phyloP scores from a whole-genome alignment of 2,329 filamentous ascomycete species.

The Ascochyta pisi region DNA sequence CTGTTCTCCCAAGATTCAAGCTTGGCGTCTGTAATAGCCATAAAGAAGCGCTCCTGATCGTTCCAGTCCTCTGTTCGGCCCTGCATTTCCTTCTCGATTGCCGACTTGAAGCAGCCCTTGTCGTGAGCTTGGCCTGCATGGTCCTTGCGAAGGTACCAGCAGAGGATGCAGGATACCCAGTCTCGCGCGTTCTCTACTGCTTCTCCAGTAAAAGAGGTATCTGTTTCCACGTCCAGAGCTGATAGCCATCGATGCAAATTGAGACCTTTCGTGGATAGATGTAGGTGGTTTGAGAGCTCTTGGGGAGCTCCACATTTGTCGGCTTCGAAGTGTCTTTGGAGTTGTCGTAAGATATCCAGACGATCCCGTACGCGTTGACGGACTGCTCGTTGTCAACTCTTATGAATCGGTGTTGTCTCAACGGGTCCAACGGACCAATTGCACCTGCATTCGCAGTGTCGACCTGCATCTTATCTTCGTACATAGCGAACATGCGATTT shows the following conservation, averaged over 20 bases:
- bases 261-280: background rate
- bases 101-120: slow-evolving; percentile 18
- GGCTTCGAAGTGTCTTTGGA: slow-evolving; percentile 6
- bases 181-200: slow-evolving; percentile 13
- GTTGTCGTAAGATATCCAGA: slow-evolving; percentile 3
- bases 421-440: slow-evolving; percentile 1
- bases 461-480: background rate
- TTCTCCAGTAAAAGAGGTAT: slow-evolving; percentile 7
- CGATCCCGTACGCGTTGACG: slow-evolving; percentile 5
- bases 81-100: slow-evolving; percentile 21
- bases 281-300: background rate
- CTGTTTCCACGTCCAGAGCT: background rate
- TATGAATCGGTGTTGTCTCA: background rate
- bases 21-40: slow-evolving; percentile 23
- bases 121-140: slow-evolving; percentile 11
- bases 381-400: slow-evolving; percentile 3
- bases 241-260: background rate
- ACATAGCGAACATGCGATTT: background rate
- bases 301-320: background rate
- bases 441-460: slow-evolving; percentile 3
- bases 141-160: slow-evolving; percentile 6
- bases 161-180: slow-evolving; percentile 21
- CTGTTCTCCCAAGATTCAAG: slow-evolving; percentile 10
- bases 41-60: slow-evolving; percentile 27
- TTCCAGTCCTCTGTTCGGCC: slow-evolving; percentile 4